Evolutionary conservation across 495 filamentous ascomycete species (phyloP), one percentile per base, ranked within the genome.

Genomic region (Penicillium daleae): DNA sequence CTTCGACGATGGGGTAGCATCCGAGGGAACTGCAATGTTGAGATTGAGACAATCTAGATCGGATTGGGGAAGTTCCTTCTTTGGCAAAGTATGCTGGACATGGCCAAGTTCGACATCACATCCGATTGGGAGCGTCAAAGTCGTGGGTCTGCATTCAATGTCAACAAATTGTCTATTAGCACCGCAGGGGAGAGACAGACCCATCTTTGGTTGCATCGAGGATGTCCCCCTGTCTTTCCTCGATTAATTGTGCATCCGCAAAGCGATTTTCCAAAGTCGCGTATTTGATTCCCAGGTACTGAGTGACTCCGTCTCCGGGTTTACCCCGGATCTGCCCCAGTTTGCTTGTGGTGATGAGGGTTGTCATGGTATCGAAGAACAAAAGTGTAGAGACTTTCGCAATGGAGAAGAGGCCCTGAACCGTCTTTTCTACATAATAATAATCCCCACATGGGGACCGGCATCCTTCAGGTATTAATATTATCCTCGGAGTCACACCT

Each of bases 11-110:
- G 71, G 53, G 8, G 60, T 67, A 2, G 66, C 61, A 22, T 71
- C 70, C 8, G 64, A 58, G 0, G 81, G 81, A 4, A 78, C 67
- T 10, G 71, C 70, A 52, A 83, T 76, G 49, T 78, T 78, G 24
- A 83, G 55, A 46, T 82, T 78, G 3, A 83, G 63, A 59, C 80
- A 82, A 62, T 80, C 74, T 3, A 72, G 19, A 52, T 74, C 73
- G 1, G 73, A 77, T 33, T 71, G 68, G 3, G 29, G 26, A 4
- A 74, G 61, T 13, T 71, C 66, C 49, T 75, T 71, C 35, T 65
- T 64, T n/a, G 71, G 74, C 13, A 77, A 37, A 2, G 61, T 55
- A 21, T 75, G 69, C 55, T 77, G 74, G 15, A 75, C 62, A 50
- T 67, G 65, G 10, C 44, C 61, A 9, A 68, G 57, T 55, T 77